Base-by-base conservation (phyloP, 768 basidiomycete genomes). In the Pisolithus albus region DNA sequence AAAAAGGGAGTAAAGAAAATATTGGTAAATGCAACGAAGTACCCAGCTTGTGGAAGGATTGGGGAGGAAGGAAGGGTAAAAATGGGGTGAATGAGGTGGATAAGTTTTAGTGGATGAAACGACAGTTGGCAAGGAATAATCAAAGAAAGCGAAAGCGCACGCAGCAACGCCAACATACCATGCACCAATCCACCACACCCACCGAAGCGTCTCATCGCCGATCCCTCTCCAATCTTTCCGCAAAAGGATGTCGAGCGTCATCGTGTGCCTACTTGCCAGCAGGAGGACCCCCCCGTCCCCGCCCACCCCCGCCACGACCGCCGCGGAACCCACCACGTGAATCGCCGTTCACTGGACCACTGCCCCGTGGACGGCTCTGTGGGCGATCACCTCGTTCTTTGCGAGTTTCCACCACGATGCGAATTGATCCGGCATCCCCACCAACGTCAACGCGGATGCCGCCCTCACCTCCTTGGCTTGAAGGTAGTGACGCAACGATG, bases 381-480 rank as follows among this genome's bases (percentile, higher is more conserved):
- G 84, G 84, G 51, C 93, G 72, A n/a, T 96, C 92, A 36, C 83
- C 81, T 42, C 92, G 79, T 72, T 97, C 93, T 75, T 92, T 96
- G 68, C 89, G 81, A 40, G 87, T 89, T 77, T 95, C 93, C 34
- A 97, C 81, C 53, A 72, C 76, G 53, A 97, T 82, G 53, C 85
- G 73, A 32, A 78, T 67, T 52, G 69, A 71, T 2, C 73, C 72
- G 19, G 56, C 67, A 7, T 80, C 82, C 4, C 78, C 79, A 1
- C 80, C 84, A 8, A 77, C 75, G 45, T 88, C 86, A 47, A 95
- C 68, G 64, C 80, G 83, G 55, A 98, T 77, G 13, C 93, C 94
- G 50, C 92, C 93, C 56, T 94, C 91, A 36, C 93, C 94, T 52
- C 93, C 93, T 57, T 84, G 82, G 38, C 61, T 53, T 28, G 70